Base-by-base conservation (phyloP, 108 stramenopile genomes). In the Conticribra weissflogii region DNA sequence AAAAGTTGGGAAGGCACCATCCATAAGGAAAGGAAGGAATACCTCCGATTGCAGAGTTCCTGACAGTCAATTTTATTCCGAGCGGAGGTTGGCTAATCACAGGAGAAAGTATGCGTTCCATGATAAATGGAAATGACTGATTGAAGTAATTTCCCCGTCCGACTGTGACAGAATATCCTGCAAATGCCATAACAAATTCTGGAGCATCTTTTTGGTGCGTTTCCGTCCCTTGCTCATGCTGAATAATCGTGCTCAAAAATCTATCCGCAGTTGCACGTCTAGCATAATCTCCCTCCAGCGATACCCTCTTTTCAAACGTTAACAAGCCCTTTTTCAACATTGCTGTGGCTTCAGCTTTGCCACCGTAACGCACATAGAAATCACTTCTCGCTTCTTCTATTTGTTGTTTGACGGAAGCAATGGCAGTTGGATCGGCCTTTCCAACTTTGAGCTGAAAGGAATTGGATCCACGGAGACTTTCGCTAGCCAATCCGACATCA, bases 1-100 rank as follows among this genome's bases (percentile, higher is more conserved):
- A 56, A 66, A 95, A 95, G 49, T 92, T 85, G 41, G 81, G 68
- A 41, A 95, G 45, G 62, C 94, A 95, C 84, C 88, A 95, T 22
- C 85, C 88, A 72, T 95, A 95, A 17, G 94, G 94, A 84, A 91
- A 95, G 44, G 87, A 85, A 18, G 94, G 94, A 58, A 89, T 86
- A 12, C 94, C 94, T 25, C 94, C 94, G 81, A 91, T 90, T 15
- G 91, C 94, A n/a, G 83, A 76, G 71, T 95, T 95, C 2, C 82
- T 65, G 2, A 92, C 89, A 12, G 70, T 65, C 31, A 95, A 68
- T 16, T 82, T 57, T 22, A 92, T 69, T 5, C 76, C 74, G 1
- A 89, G 55, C 0, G 84, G 68, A 28, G 63, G 63, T 44, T 68
- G 33, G 45, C 34, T 2, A 25, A 72, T 32, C 23, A 70, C 15